Evolutionary conservation across 352 stramenopile species (phyloP), one percentile per base, ranked within the genome.

Genomic region (Pythium periplocum): DNA sequence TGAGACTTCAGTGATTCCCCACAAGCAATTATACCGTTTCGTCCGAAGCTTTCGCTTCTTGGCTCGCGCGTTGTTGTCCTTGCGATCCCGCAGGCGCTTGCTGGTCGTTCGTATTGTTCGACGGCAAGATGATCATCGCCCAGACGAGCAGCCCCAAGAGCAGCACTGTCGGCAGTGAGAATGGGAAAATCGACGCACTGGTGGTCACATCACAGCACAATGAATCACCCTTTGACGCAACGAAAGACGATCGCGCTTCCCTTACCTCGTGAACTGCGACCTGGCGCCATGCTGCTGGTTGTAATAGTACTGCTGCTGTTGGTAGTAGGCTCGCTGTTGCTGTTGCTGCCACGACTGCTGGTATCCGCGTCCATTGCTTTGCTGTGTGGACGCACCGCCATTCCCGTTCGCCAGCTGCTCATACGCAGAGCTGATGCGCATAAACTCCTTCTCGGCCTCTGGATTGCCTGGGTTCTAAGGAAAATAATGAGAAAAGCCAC

Each of bases 391-490:
- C 17, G 45, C 34, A 4, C 53, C 42, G 4, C 46, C 48, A 32
- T 66, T 52, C 30, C 61, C 66, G 44, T 63, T 79, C 47, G 57
- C 76, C 8, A 93, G 57, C 45, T 64, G 62, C 47, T 93, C 80
- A 64, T 93, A 93, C 0, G 83, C 83, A 3, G 65, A 65, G 31
- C 75, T 70, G 48, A 93, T 83, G 41, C 74, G 75, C 76, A 91
- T 80, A 46, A 93, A 93, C 59, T 89, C 62, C 43, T 83, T 58
- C 62, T 89, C 75, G 0, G 83, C 83, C 7, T 85, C 45, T 1
- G 77, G 68, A 50, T 90, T 83, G 2, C 70, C 73, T 37, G 55
- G 71, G 51, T 92, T 92, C 71, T 84, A 51, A 9, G 1, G 17
- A 0, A 0, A 31, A 32, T 48, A 1, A n/a, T n/a, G 11, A 17